Evolutionary conservation across 768 basidiomycete species (phyloP).

Genomic region (Peribolospora kevripleyi): DNA sequence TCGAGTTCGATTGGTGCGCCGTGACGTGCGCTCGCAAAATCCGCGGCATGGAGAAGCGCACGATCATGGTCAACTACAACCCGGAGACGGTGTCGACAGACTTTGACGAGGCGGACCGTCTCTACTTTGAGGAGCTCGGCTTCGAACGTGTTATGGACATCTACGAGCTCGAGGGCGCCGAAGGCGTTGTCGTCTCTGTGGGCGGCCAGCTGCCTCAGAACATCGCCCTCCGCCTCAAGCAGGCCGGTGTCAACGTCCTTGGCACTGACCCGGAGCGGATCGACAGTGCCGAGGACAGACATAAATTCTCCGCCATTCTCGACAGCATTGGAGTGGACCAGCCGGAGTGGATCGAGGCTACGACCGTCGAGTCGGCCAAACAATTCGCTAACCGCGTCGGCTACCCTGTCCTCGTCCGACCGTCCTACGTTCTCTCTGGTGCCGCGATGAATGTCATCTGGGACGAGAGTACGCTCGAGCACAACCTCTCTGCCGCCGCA

Average conservation of each 20-base stretch:
- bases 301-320: slow-evolving; percentile 94
- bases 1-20: slow-evolving; percentile 99
- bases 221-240: slow-evolving; percentile 82
- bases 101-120: slow-evolving; percentile 94
- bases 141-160: slow-evolving; percentile 99
- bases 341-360: slow-evolving; percentile 83
- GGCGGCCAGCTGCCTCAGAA: slow-evolving; percentile 98
- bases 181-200: slow-evolving; percentile 86
- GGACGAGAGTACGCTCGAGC: slow-evolving; percentile 66
- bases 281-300: slow-evolving; percentile 90
- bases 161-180: slow-evolving; percentile 78
- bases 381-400: slow-evolving; percentile 66
- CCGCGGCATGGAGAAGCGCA: slow-evolving; percentile 72
- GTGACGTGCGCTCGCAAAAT: slow-evolving; percentile 89
- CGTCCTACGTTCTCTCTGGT: slow-evolving; percentile 93
- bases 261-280: slow-evolving; percentile 90
- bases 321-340: slow-evolving; percentile 91
- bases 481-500: slow-evolving; percentile 89
- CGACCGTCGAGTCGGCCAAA: slow-evolving; percentile 69
- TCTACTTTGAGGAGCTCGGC: slow-evolving; percentile 96
- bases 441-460: slow-evolving; percentile 98
- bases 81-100: slow-evolving; percentile 98
- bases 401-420: slow-evolving; percentile 92
- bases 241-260: slow-evolving; percentile 71
- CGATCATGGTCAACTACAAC: slow-evolving; percentile 99